Evolutionary conservation across 148 eudicot genomes (phyloP).

Genomic region (Simmondsia chinensis): DNA sequence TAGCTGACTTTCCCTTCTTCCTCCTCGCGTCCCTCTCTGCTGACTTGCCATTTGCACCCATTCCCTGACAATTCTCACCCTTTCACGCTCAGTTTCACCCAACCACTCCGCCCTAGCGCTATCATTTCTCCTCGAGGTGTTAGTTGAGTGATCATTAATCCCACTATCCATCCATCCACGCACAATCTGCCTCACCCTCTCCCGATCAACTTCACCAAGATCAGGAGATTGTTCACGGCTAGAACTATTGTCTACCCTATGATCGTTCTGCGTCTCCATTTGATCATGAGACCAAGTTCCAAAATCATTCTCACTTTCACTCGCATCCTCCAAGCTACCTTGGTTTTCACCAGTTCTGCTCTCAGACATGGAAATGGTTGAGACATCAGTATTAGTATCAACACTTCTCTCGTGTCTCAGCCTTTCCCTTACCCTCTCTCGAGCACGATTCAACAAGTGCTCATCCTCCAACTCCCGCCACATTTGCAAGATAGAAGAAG

Average conservation of each 20-base stretch:
- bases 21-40: conserved; percentile 63
- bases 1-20: conserved; percentile 55
- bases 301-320: conserved; percentile 65
- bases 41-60: conserved; percentile 97
- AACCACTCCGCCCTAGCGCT: conserved; percentile 86
- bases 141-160: conserved; percentile 52
- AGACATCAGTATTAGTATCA: conserved; percentile 50
- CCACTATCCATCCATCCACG: conserved; percentile 95
- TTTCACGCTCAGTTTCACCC: conserved; percentile 95
- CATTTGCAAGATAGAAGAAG: conserved; percentile 88
- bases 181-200: conserved; percentile 90
- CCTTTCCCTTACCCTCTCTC: conserved; percentile 67
- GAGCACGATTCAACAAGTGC: conserved; percentile 54
- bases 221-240: conserved; percentile 95
- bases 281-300: conserved; percentile 63
- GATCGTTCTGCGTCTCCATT: conserved; percentile 35
- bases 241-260: conserved; percentile 35
- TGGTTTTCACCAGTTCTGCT: conserved; percentile 43
- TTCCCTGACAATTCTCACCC: conserved; percentile 94
- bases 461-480: conserved; percentile 98
- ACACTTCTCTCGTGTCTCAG: conserved; percentile 61
- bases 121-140: conserved; percentile 37
- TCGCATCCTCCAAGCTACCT: conserved; percentile 52
- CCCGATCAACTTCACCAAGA: conserved; percentile 90
- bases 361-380: conserved; percentile 44